Evolutionary conservation across 495 filamentous ascomycete genomes (phyloP), one percentile per base, ranked within the genome.

Genomic region (Aspergillus taichungensis): DNA sequence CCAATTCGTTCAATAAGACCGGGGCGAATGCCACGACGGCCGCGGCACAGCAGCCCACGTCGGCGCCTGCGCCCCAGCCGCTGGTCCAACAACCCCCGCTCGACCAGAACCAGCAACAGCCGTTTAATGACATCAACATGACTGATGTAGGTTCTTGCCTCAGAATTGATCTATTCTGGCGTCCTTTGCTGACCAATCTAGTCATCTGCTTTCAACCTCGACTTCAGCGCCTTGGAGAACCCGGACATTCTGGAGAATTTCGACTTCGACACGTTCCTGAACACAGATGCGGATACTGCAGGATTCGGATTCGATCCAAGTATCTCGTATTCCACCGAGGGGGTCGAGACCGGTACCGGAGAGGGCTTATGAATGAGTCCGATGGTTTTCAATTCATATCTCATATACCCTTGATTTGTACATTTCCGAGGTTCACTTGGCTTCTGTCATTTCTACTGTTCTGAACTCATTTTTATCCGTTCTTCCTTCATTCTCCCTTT

Each of bases 211-310:
- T 72, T 74, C 61, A 75, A 63, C 35, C 72, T 85, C 57, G 80
- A 83, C 43, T 86, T 87, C 56, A 73, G 72, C 52, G 55, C 62
- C 36, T 63, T 85, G 54, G 73, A 78, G 43, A 77, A 73, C 28
- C 67, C 68, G 37, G 76, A 90, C 60, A 83, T 94, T n/a, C 69
- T 97, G 39, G 83, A 88, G 57, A 85, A 86, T 54, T 97, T 97
- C 53, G 91, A 97, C 63, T 97, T 97, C 61, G 91, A 97, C 63
- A 88, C 86, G 0, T 97, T 96, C 77, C 69, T 97, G 40, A 80
- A 81, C 49, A 80, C 75, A 8, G 77, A 80, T 47, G 73, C 75
- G 44, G 68, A 68, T 18, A 64, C 60, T 10, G 63, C 66, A 31
- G 66, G 64, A 30, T 74, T 79, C 43, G 72, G 68, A 13, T 82